Conservation (phyloP, 2,329 filamentous ascomycete genomes). For the Aulographum hederae region DNA sequence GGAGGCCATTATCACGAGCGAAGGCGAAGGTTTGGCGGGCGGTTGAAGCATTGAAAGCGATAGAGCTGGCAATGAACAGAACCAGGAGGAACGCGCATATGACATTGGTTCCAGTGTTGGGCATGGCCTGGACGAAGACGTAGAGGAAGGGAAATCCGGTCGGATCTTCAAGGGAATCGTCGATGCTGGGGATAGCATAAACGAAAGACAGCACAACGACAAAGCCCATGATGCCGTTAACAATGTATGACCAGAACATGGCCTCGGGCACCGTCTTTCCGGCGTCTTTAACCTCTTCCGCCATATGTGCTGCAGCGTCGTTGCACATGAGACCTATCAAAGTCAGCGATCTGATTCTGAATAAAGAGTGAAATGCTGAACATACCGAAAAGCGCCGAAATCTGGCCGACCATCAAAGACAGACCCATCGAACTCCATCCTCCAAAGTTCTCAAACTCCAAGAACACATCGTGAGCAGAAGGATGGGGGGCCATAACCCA, state of each 20-base stretch:
- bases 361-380: no score
- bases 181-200: constrained; percentile 17
- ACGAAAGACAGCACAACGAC: constrained; percentile 22
- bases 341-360: no score
- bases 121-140: constrained; percentile 7
- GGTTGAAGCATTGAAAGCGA: constrained; percentile 9
- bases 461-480: constrained; percentile 25
- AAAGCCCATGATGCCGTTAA: constrained; percentile 23
- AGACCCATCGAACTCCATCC: constrained; percentile 11
- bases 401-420: constrained; percentile 7
- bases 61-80: not conserved
- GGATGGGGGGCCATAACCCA: constrained; percentile 23
- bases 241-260: constrained; percentile 20
- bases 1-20: constrained; percentile 23
- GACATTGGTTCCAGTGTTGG: not conserved
- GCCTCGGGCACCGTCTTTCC: constrained; percentile 17
- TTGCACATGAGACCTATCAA: constrained; percentile 1
- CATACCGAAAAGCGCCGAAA: constrained; percentile 2
- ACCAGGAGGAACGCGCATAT: not conserved
- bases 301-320: constrained; percentile 6
- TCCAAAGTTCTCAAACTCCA: constrained; percentile 12
- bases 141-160: constrained; percentile 8
- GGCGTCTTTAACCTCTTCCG: constrained; percentile 16
- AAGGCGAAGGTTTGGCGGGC: constrained; percentile 24
- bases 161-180: constrained; percentile 4